These are phyloP conservation scores for Fomes fomentarius DNA, from an alignment of 1,284 basidiomycete species.

Conservation along the genomic window DNA sequence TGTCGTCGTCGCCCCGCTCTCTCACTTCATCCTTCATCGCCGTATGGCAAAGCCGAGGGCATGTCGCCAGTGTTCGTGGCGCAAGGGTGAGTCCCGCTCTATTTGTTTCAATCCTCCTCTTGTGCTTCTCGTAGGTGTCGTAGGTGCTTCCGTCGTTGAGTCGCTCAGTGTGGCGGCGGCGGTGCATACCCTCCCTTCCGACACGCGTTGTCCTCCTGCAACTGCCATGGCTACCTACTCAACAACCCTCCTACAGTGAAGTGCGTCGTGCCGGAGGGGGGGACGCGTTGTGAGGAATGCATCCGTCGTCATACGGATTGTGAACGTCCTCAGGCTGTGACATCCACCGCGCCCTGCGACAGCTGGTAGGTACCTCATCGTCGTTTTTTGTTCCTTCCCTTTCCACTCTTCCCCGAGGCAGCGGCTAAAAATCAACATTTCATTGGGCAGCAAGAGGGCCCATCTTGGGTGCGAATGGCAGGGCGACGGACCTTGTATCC, in stretches of 20 bases:
- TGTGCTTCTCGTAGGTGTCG: no score
- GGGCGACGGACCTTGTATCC: slow-evolving; percentile 8
- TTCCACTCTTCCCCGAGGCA: no score
- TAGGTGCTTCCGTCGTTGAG: no score
- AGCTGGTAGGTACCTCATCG: slow-evolving; percentile 9
- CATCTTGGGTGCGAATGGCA: slow-evolving; percentile 19
- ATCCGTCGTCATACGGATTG: background rate
- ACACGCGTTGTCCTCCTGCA: no score
- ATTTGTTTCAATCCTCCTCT: background rate
- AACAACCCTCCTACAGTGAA: slow-evolving; percentile 7
- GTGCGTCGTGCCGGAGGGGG: slow-evolving; percentile 8
- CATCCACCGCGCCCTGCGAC: slow-evolving; percentile 11
- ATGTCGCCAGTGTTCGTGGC: no score
- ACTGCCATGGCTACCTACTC: background rate
- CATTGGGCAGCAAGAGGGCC: slow-evolving; percentile 11
- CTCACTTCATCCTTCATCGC: no score
- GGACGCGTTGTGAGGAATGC: slow-evolving; percentile 10
- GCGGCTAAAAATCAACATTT: no score
- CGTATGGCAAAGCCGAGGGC: no score
- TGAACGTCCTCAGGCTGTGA: background rate
- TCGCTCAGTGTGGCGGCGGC: no score
- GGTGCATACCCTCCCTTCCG: no score
- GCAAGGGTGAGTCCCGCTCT: no score
- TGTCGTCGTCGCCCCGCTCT: background rate
- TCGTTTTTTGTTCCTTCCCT: no score